These are phyloP conservation scores for Penicillium polonicum DNA, from an alignment of 2,329 filamentous ascomycete species.

Conservation along the genomic window DNA sequence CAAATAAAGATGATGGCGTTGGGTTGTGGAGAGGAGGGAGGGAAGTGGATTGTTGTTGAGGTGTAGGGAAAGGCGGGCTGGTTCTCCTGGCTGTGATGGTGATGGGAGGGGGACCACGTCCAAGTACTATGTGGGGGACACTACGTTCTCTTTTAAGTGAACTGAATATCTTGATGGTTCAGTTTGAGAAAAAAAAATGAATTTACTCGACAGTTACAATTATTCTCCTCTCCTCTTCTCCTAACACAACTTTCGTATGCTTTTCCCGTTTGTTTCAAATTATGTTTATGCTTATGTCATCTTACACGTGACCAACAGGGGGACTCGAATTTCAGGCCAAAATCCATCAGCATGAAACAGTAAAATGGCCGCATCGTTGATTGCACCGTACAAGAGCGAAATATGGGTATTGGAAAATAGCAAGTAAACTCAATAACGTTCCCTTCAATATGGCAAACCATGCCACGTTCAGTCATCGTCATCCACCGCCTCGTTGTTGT, in stretches of 20 bases:
- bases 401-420: background rate
- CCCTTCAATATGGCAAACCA: background rate
- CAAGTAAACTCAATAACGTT: background rate
- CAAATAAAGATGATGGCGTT: constrained; percentile 11
- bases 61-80: constrained; percentile 25
- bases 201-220: background rate
- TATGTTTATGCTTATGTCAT: constrained; percentile 21
- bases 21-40: constrained; percentile 11
- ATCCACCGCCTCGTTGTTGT: background rate
- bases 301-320: constrained; percentile 4
- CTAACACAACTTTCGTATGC: constrained; percentile 12
- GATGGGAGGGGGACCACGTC: constrained; percentile 19
- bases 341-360: background rate
- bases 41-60: constrained; percentile 22
- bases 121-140: background rate
- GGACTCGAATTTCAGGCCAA: constrained; percentile 5
- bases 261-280: constrained; percentile 20
- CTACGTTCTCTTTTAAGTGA: background rate
- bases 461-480: background rate
- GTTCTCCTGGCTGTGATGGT: constrained; percentile 30
- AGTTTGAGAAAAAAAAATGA: background rate
- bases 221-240: background rate
- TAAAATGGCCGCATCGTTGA: background rate
- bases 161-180: background rate
- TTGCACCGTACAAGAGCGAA: background rate